phyloP scores from a whole-genome alignment of 2,329 filamentous ascomycete genomes.

The Albifimbria verrucaria region DNA sequence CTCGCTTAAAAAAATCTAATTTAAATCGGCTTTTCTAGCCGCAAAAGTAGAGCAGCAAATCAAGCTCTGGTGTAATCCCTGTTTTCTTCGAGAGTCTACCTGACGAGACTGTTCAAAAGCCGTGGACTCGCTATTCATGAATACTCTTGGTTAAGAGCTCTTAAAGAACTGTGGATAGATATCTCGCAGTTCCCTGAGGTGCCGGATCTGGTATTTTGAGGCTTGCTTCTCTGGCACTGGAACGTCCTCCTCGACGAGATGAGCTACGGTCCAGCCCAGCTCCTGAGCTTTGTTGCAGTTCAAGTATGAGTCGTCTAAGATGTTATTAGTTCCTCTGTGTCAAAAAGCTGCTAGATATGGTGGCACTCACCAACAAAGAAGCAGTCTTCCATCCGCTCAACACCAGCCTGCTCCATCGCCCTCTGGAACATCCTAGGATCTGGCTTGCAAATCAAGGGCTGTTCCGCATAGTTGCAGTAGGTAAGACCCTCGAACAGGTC shows the following conservation, averaged over 20 bases:
- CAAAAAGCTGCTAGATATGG: background rate
- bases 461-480: constrained; percentile 80
- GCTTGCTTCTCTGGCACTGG: constrained; percentile 60
- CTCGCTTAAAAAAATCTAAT: background rate
- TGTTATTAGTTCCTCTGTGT: background rate
- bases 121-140: no score
- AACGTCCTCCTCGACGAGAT: constrained; percentile 77
- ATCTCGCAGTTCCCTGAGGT: constrained; percentile 70
- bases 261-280: constrained; percentile 82
- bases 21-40: background rate
- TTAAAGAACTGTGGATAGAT: constrained; percentile 88
- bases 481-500: constrained; percentile 94
- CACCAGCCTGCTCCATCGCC: constrained; percentile 81
- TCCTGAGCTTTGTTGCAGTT: constrained; percentile 77
- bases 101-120: no score
- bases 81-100: no score
- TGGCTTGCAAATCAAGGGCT: constrained; percentile 83
- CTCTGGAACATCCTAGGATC: constrained; percentile 78
- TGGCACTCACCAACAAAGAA: constrained; percentile 80
- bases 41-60: no score
- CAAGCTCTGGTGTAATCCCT: no score
- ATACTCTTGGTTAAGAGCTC: no score
- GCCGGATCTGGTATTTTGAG: constrained; percentile 71
- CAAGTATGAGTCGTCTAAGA: constrained; percentile 74
- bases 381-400: constrained; percentile 66